Percentiles rank a stretch among this genome's conserved stretches.
phyloP scores from a whole-genome alignment of 306 rosid genomes.

The apple (Malus domestica) region ASM211411v1 NC_041796.1:2687501-2688000 shows the following conservation, averaged over 20 bases:
- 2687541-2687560: slow-evolving; percentile 83
- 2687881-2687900: slow-evolving; percentile 54
- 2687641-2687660: slow-evolving; percentile 92
- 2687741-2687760: slow-evolving; percentile 99
- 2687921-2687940: slow-evolving; percentile 40
- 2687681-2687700: slow-evolving; percentile 86
- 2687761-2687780: slow-evolving; percentile 86
- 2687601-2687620: slow-evolving; percentile 93
- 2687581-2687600: slow-evolving; percentile 38
- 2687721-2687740: slow-evolving; percentile 90
- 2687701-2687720: slow-evolving; percentile 70
- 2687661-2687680: slow-evolving; percentile 87
- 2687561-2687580: slow-evolving; percentile 55
- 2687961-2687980: slow-evolving; percentile 73
- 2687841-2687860: slow-evolving; percentile 81
- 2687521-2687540: slow-evolving; percentile 96
- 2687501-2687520: slow-evolving; percentile 63
- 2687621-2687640: slow-evolving; percentile 90
- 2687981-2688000: slow-evolving; percentile 73
- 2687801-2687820: slow-evolving; percentile 74
- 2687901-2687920: slow-evolving; percentile 60
- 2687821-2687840: slow-evolving; percentile 69
- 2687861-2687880: slow-evolving; percentile 80
- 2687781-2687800: slow-evolving; percentile 70
- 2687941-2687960: slow-evolving; percentile 54